Evolutionary conservation across 116 monocot species (phyloP).

Genomic region (Posidonia oceanica): DNA sequence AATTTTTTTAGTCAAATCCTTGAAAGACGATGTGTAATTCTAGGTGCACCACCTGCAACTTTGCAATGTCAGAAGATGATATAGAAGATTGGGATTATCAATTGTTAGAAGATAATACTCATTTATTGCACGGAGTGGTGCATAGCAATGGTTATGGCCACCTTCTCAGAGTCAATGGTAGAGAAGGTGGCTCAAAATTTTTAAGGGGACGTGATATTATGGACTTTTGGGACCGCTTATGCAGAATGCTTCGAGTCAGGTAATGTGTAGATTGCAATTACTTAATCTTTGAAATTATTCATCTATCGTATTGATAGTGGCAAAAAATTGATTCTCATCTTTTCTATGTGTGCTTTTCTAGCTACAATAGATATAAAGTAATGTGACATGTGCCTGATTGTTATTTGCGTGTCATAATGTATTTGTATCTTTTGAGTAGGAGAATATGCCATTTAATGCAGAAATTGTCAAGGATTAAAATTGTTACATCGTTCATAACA

Average conservation of each 20-base stretch:
- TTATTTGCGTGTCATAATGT: too few relatives aligned
- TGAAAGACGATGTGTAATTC: background rate
- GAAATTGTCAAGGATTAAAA: too few relatives aligned
- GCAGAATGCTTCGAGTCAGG: slow-evolving; percentile 67
- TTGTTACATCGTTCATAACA: too few relatives aligned
- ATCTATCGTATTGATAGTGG: too few relatives aligned
- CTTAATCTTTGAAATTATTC: too few relatives aligned
- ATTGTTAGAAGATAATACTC: slow-evolving; percentile 54
- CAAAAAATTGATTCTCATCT: too few relatives aligned
- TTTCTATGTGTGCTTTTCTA: too few relatives aligned
- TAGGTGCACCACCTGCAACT: slow-evolving; percentile 40
- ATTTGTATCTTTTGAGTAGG: too few relatives aligned
- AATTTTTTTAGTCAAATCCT: too few relatives aligned
- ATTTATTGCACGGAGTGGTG: slow-evolving; percentile 79
- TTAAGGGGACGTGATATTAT: slow-evolving; percentile 64
- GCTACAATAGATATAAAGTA: too few relatives aligned
- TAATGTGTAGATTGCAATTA: slow-evolving; percentile 1
- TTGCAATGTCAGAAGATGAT: slow-evolving; percentile 34
- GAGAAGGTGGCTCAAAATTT: slow-evolving; percentile 57
- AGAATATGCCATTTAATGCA: too few relatives aligned
- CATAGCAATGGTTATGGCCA: slow-evolving; percentile 92
- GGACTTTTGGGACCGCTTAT: slow-evolving; percentile 88
- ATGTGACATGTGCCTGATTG: too few relatives aligned
- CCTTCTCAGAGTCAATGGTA: slow-evolving; percentile 76
- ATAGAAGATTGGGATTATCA: slow-evolving; percentile 36